Evolutionary conservation across 2,329 filamentous ascomycete genomes (phyloP).

Genomic region (Aspergillus sp.): DNA sequence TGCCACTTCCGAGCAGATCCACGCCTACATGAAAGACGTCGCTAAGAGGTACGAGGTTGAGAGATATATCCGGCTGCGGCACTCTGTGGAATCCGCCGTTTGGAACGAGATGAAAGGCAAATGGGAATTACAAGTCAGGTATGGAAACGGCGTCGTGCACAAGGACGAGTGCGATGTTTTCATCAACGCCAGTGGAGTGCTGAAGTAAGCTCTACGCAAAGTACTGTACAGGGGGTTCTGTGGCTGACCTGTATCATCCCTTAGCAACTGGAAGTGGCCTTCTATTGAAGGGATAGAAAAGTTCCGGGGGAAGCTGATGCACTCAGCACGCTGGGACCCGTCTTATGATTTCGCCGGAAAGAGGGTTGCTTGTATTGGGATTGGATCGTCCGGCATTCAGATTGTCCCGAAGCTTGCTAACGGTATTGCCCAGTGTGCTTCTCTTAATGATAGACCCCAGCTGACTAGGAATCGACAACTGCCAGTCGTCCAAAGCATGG

Average conservation of each 20-base stretch:
- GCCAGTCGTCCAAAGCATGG: background rate
- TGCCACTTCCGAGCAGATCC: conserved; percentile 42
- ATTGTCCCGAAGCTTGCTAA: conserved; percentile 20
- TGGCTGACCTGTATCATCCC: too few species aligned
- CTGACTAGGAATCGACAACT: too few species aligned
- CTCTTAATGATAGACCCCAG: too few species aligned
- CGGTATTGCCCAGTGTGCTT: too few species aligned
- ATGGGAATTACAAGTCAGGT: conserved; percentile 17
- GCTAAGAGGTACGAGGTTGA: conserved; percentile 41
- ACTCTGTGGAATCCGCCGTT: conserved; percentile 36
- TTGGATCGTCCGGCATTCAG: conserved; percentile 32
- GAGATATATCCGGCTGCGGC: conserved; percentile 35
- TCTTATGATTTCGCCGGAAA: conserved; percentile 21
- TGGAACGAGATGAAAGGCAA: conserved; percentile 32
- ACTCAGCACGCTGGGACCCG: conserved; percentile 38
- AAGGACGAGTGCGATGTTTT: conserved; percentile 23
- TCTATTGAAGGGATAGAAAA: conserved; percentile 20
- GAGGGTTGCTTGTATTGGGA: conserved; percentile 32
- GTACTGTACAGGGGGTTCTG: too few species aligned
- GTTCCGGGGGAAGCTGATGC: conserved; percentile 35
- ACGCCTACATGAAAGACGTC: conserved; percentile 40
- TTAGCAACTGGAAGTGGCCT: conserved; percentile 24
- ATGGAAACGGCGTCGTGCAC: background rate
- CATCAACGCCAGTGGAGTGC: conserved; percentile 26
- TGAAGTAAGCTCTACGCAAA: conserved; percentile 13